Conservation (phyloP, 164 flowering plant species). For the Berberis vulgaris region DNA sequence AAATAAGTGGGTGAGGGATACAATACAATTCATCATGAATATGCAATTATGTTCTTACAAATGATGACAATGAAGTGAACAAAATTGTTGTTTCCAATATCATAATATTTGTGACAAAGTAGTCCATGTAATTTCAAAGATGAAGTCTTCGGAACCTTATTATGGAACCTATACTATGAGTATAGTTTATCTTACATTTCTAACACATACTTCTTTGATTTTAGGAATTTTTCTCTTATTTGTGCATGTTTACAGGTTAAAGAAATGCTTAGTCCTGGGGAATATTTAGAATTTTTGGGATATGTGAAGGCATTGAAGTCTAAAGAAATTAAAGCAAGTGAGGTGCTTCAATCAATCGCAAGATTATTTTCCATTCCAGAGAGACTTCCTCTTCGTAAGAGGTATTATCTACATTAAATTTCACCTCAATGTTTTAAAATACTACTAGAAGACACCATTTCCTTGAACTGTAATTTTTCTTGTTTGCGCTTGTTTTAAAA, state of each 20-base stretch:
- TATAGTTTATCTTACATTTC: not conserved
- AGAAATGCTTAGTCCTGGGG: constrained; percentile 57
- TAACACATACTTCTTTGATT: not conserved
- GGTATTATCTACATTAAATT: constrained; percentile 30
- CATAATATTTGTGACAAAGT: too few species aligned
- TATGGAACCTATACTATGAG: not conserved
- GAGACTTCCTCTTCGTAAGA: constrained; percentile 59
- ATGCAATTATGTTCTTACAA: too few species aligned
- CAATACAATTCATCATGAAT: too few species aligned
- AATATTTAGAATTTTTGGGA: constrained; percentile 72
- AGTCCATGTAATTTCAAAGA: too few species aligned
- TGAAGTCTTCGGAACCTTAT: not conserved
- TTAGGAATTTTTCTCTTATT: not conserved
- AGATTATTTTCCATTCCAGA: constrained; percentile 65
- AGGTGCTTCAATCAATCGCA: constrained; percentile 62
- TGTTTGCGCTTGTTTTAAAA: not conserved
- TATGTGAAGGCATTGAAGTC: constrained; percentile 81
- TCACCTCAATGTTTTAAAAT: not conserved
- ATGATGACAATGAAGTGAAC: too few species aligned
- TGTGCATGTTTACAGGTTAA: constrained; percentile 43
- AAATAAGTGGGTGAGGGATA: too few species aligned
- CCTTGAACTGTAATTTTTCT: not conserved
- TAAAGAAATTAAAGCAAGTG: constrained; percentile 53
- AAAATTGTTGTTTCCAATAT: too few species aligned
- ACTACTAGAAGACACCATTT: too few species aligned